A percentile compares a stretch with the other conserved stretches of the same genome.
These are phyloP conservation scores for Vaccinium myrtillus DNA, from an alignment of 148 eudicot species.

Conservation along the genomic window DNA sequence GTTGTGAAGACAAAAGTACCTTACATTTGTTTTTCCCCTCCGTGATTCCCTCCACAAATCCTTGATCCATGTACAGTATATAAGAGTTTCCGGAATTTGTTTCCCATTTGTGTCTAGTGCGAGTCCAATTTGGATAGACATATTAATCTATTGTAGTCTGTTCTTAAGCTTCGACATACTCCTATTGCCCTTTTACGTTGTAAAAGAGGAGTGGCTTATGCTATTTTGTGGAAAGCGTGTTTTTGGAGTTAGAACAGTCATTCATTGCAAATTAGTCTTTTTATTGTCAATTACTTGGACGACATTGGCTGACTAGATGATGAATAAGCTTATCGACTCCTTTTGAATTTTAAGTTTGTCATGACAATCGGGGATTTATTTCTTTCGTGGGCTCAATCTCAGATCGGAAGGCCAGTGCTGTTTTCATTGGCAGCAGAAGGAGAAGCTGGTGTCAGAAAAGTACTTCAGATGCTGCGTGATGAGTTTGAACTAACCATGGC, in stretches of 20 bases:
- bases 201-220: neutral
- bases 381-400: conserved; percentile 6
- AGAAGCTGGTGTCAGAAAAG: conserved; percentile 84
- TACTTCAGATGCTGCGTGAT: conserved; percentile 82
- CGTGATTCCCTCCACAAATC: neutral
- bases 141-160: neutral
- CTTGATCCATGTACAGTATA: neutral
- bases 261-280: neutral
- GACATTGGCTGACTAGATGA: neutral
- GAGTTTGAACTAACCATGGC: conserved; percentile 98
- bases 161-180: neutral
- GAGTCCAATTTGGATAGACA: neutral
- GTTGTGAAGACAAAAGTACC: neutral
- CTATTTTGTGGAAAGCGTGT: neutral
- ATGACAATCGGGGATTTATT: neutral
- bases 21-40: neutral
- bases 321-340: neutral
- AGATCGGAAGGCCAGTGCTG: conserved; percentile 94
- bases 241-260: neutral
- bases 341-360: neutral
- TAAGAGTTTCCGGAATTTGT: neutral
- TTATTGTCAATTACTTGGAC: neutral
- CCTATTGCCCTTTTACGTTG: neutral
- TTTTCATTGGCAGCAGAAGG: conserved; percentile 93
- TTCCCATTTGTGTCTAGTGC: neutral